Base-by-base conservation (phyloP, 2,329 filamentous ascomycete species). In the Raffaelea deltoideospora region DNA sequence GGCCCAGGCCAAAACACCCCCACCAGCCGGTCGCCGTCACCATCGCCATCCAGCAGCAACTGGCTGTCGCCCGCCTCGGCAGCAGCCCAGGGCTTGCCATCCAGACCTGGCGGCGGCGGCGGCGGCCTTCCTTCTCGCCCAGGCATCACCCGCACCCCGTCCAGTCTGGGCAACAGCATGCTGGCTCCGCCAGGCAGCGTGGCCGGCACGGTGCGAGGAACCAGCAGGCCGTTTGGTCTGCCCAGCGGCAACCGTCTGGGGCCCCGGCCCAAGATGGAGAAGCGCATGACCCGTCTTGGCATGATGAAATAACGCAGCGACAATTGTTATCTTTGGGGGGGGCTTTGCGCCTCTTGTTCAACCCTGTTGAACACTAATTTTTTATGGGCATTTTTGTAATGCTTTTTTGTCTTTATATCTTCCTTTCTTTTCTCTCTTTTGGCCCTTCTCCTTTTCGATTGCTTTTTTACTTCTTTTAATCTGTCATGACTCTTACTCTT, bases 291-390 rank as follows among this genome's bases (percentile, higher is more conserved):
- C 41, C 61, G 71, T 42, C 50, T 75, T 36, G 69, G 70, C 40
- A 72, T 71, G 64, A 69, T 73, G 59, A 46, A 29, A 43, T 23
- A 83, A 65, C 88, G 15, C 5, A n/a, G n/a, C n/a, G n/a, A n/a
- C n/a, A n/a, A n/a, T n/a, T n/a, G n/a, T n/a, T n/a, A n/a, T n/a
- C n/a, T n/a, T n/a, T n/a, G n/a, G n/a, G n/a, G n/a, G n/a, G n/a
- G n/a, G 20, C 21, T 34, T 37, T 32, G 17, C 11, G 11, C n/a
- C 6, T 33, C 22, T 35, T 33, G 15, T 30, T 28, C 6, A 14
- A n/a, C n/a, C n/a, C n/a, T n/a, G n/a, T n/a, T n/a, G n/a, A n/a
- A n/a, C n/a, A n/a, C n/a, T n/a, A n/a, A n/a, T n/a, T n/a, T n/a
- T n/a, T n/a, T n/a, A n/a, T n/a, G n/a, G n/a, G 15, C 15, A 8